These are phyloP conservation scores for Saitozyma sp. DNA, from an alignment of 768 basidiomycete genomes.

Conservation along the genomic window DNA sequence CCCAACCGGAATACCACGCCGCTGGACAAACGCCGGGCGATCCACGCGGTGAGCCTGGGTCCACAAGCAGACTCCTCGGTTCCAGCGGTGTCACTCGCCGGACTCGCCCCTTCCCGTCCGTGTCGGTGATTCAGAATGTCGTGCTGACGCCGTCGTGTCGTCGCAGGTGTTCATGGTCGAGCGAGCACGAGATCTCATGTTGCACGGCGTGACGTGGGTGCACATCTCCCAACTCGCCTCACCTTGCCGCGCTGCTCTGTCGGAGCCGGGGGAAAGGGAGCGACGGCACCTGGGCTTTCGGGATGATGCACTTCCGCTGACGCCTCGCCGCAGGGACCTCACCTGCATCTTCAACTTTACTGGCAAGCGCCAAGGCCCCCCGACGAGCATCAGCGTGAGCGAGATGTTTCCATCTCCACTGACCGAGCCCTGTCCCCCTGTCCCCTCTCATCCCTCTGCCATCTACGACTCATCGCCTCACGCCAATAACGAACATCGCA, in stretches of 20 bases:
- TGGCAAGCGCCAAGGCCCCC: slow-evolving; percentile 42
- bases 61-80: not conserved
- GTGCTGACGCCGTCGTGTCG: not conserved
- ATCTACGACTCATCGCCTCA: too few relatives aligned
- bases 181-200: slow-evolving; percentile 46
- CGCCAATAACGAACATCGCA: not conserved
- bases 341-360: slow-evolving; percentile 44
- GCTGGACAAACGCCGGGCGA: slow-evolving; percentile 23
- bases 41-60: slow-evolving; percentile 31
- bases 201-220: slow-evolving; percentile 42
- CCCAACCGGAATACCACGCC: slow-evolving; percentile 35
- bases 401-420: not conserved
- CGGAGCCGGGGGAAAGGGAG: too few relatives aligned
- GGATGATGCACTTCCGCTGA: not conserved
- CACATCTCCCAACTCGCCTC: not conserved
- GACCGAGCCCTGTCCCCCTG: not conserved
- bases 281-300: too few relatives aligned
- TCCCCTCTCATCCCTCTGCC: too few relatives aligned
- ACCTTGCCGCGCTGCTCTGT: not conserved
- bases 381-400: slow-evolving; percentile 36
- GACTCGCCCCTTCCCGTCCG: not conserved
- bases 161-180: slow-evolving; percentile 46
- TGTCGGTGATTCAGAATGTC: not conserved
- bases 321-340: slow-evolving; percentile 20
- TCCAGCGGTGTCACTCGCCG: slow-evolving; percentile 8